These are phyloP conservation scores for Ophiostoma sp. DNA, from an alignment of 2,329 filamentous ascomycete species.

Conservation along the genomic window DNA sequence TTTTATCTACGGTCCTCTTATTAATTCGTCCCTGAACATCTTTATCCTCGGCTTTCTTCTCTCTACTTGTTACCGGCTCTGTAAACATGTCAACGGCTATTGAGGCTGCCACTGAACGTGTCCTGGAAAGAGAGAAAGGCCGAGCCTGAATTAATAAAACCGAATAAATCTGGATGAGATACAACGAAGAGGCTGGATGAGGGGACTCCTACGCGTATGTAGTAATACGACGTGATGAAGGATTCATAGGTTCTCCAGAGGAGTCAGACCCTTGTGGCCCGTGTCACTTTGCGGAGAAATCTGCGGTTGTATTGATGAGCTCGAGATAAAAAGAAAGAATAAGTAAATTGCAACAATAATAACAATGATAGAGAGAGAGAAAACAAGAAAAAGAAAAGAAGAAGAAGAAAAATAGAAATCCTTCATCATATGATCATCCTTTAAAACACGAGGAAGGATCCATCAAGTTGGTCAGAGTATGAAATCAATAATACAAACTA, in stretches of 20 bases:
- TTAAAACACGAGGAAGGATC: background rate
- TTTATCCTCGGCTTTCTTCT: no score
- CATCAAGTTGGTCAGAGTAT: background rate
- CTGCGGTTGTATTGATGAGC: background rate
- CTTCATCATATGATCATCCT: conserved; percentile 1
- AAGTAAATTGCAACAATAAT: background rate
- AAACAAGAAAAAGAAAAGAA: background rate
- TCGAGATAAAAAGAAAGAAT: background rate
- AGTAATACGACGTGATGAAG: no score
- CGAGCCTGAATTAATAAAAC: no score
- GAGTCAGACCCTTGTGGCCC: background rate
- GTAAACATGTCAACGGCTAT: no score
- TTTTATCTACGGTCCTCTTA: no score
- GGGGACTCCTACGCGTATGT: no score
- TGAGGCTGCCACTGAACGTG: no score
- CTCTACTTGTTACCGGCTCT: no score
- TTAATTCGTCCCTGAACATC: no score
- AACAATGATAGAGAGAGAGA: background rate
- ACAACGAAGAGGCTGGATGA: no score
- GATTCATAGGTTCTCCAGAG: background rate
- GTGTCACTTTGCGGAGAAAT: conserved; percentile 5
- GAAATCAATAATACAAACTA: background rate
- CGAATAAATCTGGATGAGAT: no score
- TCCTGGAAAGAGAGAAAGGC: no score
- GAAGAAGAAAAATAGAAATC: background rate